These are phyloP conservation scores for Eremomyces bilateralis DNA, from an alignment of 495 filamentous ascomycete genomes.

Conservation along the genomic window DNA sequence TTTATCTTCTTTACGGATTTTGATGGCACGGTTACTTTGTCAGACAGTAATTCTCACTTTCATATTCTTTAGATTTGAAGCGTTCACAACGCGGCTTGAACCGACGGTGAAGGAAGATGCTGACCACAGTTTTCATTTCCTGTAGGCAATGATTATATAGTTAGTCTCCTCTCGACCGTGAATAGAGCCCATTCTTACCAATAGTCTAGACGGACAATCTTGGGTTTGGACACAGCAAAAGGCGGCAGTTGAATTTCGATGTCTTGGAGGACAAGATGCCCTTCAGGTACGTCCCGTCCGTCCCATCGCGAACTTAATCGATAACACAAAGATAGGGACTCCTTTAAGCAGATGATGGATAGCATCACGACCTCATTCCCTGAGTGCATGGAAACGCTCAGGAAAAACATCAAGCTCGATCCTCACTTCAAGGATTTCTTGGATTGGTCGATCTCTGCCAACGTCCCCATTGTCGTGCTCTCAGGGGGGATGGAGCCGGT, in stretches of 20 bases:
- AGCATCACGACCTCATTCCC: conserved; percentile 56
- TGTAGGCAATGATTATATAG: conserved; percentile 71
- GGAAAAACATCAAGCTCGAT: conserved; percentile 72
- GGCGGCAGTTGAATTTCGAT: conserved; percentile 43
- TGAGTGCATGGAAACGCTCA: conserved; percentile 51
- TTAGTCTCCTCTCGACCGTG: too few species aligned
- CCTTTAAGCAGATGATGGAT: conserved; percentile 75
- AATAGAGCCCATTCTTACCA: too few species aligned
- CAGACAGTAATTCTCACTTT: conserved; percentile 38
- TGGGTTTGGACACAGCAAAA: conserved; percentile 49
- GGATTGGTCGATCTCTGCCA: conserved; percentile 52
- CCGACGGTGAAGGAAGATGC: too few species aligned
- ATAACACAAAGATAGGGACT: too few species aligned
- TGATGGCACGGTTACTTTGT: conserved; percentile 80
- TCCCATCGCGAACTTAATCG: not conserved
- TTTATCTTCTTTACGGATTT: conserved; percentile 97
- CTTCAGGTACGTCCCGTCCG: conserved; percentile 46
- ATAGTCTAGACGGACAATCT: conserved; percentile 58
- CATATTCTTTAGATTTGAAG: too few species aligned
- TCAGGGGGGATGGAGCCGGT: conserved; percentile 84
- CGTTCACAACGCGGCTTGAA: too few species aligned
- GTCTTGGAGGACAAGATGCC: conserved; percentile 41
- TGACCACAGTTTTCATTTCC: too few species aligned
- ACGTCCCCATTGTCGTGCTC: conserved; percentile 78
- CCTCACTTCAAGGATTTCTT: conserved; percentile 71